phyloP scores from a whole-genome alignment of 2,329 filamentous ascomycete species.

The Alternaria sp. region DNA sequence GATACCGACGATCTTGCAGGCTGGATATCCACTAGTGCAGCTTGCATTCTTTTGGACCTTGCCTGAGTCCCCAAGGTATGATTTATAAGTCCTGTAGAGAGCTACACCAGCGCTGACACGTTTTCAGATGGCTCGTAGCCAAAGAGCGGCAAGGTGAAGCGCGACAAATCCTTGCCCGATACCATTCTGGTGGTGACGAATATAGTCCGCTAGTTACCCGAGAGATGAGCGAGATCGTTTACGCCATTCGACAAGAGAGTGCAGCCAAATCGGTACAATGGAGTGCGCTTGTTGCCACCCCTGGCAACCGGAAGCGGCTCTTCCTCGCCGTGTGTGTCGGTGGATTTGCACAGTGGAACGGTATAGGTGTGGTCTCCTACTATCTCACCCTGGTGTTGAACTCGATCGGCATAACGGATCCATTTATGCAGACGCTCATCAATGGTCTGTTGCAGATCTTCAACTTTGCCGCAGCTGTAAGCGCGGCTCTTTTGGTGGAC shows the following conservation, averaged over 20 bases:
- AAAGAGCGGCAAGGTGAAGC: slow-evolving; percentile 56
- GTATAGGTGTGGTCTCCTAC: not conserved
- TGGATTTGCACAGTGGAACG: not conserved
- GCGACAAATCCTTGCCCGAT: slow-evolving; percentile 59
- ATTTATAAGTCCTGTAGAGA: accelerated
- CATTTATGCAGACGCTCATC: not conserved
- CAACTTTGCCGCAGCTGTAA: not conserved
- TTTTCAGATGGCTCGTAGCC: slow-evolving; percentile 36
- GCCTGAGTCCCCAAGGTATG: not conserved
- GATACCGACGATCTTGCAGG: slow-evolving; percentile 62
- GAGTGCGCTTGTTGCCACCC: slow-evolving; percentile 3
- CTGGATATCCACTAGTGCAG: slow-evolving; percentile 44
- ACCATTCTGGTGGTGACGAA: slow-evolving; percentile 57
- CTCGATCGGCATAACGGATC: not conserved
- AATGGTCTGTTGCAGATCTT: not conserved
- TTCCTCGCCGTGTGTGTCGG: not conserved
- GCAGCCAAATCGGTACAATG: slow-evolving; percentile 4
- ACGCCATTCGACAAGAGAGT: slow-evolving; percentile 4
- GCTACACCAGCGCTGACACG: not conserved
- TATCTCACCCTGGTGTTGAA: not conserved
- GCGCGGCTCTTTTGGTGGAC: not conserved
- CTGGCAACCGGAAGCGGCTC: not conserved
- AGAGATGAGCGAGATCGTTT: slow-evolving; percentile 9
- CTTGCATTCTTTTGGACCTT: not conserved
- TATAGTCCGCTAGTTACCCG: not conserved